These are phyloP conservation scores for Neurospora sp. DNA, from an alignment of 495 filamentous ascomycete species.

Conservation along the genomic window DNA sequence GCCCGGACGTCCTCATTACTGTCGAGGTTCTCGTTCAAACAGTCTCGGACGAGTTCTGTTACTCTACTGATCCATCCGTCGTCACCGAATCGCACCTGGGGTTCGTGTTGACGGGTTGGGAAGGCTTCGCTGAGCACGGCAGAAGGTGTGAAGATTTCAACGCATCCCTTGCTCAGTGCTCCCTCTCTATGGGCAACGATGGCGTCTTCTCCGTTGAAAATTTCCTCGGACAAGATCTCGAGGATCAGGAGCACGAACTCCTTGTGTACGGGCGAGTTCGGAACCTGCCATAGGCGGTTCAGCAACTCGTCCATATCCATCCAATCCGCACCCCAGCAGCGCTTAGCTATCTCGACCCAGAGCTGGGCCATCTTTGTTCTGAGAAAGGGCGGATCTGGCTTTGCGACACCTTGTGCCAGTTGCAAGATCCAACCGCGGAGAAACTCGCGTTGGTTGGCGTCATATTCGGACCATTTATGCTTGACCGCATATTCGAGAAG, in stretches of 20 bases:
- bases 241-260: conserved; percentile 73
- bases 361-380: conserved; percentile 92
- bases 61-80: conserved; percentile 84
- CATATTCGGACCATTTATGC: conserved; percentile 68
- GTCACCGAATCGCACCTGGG: conserved; percentile 57
- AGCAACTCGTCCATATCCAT: conserved; percentile 84
- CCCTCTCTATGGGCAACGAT: conserved; percentile 72
- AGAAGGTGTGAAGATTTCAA: conserved; percentile 84
- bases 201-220: conserved; percentile 77
- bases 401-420: conserved; percentile 61
- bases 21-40: conserved; percentile 52
- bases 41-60: conserved; percentile 62
- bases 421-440: conserved; percentile 64
- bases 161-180: conserved; percentile 74
- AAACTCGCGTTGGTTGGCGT: conserved; percentile 48
- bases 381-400: conserved; percentile 70
- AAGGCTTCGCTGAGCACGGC: conserved; percentile 63
- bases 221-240: conserved; percentile 89
- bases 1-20: conserved; percentile 53
- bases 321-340: conserved; percentile 86
- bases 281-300: conserved; percentile 63
- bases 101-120: conserved; percentile 49
- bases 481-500: conserved; percentile 80
- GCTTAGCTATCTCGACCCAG: conserved; percentile 90
- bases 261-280: conserved; percentile 57